These are phyloP conservation scores for Berberis thunbergii DNA, from an alignment of 164 flowering plant species.

Conservation along the genomic window DNA sequence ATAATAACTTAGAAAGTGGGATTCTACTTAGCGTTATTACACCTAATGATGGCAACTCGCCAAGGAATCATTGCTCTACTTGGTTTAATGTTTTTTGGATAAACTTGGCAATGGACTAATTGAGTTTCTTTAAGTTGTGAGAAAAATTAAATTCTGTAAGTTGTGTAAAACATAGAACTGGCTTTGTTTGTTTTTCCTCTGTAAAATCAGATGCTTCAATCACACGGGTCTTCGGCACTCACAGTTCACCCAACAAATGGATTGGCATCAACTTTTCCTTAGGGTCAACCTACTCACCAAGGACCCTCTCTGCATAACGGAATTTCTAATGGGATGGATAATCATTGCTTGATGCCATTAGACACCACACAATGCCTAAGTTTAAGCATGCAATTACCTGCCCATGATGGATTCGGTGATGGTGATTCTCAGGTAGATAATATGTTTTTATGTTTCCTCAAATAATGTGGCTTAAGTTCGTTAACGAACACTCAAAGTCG, in stretches of 20 bases:
- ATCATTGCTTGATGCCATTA: conserved; percentile 25
- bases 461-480: background rate
- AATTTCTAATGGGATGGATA: conserved; percentile 27
- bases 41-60: too few species aligned
- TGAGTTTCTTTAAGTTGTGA: too few species aligned
- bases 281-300: conserved; percentile 33
- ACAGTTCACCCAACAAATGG: conserved; percentile 32
- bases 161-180: too few species aligned
- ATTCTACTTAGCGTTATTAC: too few species aligned
- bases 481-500: background rate
- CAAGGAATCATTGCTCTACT: too few species aligned
- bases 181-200: conserved; percentile 1
- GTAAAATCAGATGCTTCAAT: conserved; percentile 36
- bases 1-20: too few species aligned
- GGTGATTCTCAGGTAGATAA: conserved; percentile 45
- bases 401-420: conserved; percentile 36
- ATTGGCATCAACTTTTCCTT: conserved; percentile 37
- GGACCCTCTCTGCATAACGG: conserved; percentile 21
- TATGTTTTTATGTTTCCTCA: background rate
- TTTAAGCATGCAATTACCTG: conserved; percentile 35
- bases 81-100: too few species aligned
- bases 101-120: too few species aligned
- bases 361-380: conserved; percentile 25
- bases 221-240: conserved; percentile 38
- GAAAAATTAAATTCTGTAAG: too few species aligned